These are phyloP conservation scores for Tricholoma sp. DNA, from an alignment of 768 basidiomycete species.

Conservation along the genomic window DNA sequence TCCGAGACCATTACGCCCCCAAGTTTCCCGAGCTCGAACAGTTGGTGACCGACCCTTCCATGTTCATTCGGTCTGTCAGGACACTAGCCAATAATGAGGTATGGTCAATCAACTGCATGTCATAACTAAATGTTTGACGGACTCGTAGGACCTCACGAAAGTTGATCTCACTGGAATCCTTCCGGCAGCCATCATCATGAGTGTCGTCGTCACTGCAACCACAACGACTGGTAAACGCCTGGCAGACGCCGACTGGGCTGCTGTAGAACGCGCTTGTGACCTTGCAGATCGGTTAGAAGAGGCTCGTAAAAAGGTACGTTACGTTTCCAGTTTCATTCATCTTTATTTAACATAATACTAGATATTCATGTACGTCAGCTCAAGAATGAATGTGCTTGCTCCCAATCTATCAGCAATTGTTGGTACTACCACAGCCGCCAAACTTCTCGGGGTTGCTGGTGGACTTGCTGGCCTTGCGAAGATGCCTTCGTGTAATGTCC, in stretches of 20 bases:
- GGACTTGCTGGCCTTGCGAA: conserved; percentile 87
- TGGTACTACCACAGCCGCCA: conserved; percentile 97
- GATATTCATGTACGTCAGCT: conserved; percentile 99
- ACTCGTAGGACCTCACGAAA: conserved; percentile 77
- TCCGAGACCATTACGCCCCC: conserved; percentile 92
- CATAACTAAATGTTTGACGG: conserved; percentile 4
- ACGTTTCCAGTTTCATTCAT: not conserved
- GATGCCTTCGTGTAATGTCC: conserved; percentile 94
- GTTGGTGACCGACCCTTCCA: conserved; percentile 84
- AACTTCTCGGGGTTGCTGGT: conserved; percentile 95
- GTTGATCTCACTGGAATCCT: conserved; percentile 75
- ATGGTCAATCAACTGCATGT: conserved; percentile 10
- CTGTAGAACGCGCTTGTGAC: conserved; percentile 82
- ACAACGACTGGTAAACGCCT: conserved; percentile 80
- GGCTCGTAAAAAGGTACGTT: conserved; percentile 75
- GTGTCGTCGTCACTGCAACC: conserved; percentile 92
- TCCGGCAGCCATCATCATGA: conserved; percentile 90
- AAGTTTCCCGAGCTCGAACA: conserved; percentile 98
- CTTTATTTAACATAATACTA: conserved; percentile 22
- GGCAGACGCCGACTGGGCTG: conserved; percentile 65
- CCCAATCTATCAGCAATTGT: conserved; percentile 98
- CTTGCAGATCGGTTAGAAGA: conserved; percentile 86
- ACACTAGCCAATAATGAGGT: conserved; percentile 83
- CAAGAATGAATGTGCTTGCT: conserved; percentile 96
- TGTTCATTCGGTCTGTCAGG: conserved; percentile 90